phyloP scores from a whole-genome alignment of 2,329 filamentous ascomycete species.

The Phialemoniopsis sp. region DNA sequence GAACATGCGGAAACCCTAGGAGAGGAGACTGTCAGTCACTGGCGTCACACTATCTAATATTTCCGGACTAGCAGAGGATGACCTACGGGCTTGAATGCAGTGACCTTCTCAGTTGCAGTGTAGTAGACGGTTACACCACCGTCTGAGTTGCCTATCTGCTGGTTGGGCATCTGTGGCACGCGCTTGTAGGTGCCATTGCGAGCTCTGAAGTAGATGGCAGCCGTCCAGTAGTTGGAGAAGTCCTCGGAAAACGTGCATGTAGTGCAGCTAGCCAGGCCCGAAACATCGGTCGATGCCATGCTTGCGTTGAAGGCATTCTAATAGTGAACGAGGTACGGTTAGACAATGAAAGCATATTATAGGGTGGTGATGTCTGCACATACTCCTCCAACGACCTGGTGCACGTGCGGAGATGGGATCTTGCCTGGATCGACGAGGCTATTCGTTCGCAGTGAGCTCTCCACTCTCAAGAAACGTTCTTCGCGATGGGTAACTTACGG shows the following conservation, averaged over 20 bases:
- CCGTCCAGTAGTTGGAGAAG: constrained; percentile 36
- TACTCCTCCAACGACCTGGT: constrained; percentile 7
- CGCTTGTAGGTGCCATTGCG: constrained; percentile 29
- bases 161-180: constrained; percentile 28
- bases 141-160: constrained; percentile 18
- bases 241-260: constrained; percentile 37
- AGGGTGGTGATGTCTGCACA: not conserved
- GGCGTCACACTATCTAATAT: constrained; percentile 37
- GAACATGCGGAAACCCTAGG: constrained; percentile 41
- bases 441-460: not conserved
- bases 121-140: constrained; percentile 39
- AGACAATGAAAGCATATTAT: not conserved
- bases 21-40: constrained; percentile 5
- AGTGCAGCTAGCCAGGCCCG: constrained; percentile 29
- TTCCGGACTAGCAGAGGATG: not conserved
- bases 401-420: constrained; percentile 5
- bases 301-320: constrained; percentile 23
- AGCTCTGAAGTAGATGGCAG: constrained; percentile 32
- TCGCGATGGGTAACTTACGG: constrained; percentile 1
- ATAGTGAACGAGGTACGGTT: not conserved
- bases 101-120: constrained; percentile 31
- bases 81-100: constrained; percentile 32
- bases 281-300: constrained; percentile 22
- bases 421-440: constrained; percentile 5
- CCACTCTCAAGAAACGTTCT: too few species aligned